A percentile compares a stretch with the other conserved stretches of the same genome.
Evolutionary conservation across 1,139 yeast genomes (phyloP).

Genomic region (Insectozyma bohioensis): DNA sequence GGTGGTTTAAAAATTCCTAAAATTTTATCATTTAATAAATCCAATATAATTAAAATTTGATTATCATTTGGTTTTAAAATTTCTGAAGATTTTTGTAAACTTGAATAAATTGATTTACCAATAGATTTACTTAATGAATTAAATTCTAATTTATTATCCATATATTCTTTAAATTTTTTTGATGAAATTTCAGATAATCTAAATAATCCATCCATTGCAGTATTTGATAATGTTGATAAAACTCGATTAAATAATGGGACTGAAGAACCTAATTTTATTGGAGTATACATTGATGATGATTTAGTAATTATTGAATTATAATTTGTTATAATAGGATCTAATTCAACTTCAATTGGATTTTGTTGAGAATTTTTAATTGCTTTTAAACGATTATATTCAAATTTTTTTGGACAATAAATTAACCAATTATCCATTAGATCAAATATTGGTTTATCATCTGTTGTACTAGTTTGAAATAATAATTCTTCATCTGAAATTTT

Average conservation of each 20-base stretch:
- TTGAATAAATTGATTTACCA: conserved; percentile 31
- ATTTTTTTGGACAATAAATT: conserved; percentile 45
- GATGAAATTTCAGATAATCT: conserved; percentile 51
- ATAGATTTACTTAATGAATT: conserved; percentile 34
- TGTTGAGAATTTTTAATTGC: conserved; percentile 17
- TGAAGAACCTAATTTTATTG: conserved; percentile 46
- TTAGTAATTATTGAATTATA: neutral
- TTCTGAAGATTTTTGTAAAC: conserved; percentile 29
- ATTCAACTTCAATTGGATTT: conserved; percentile 6
- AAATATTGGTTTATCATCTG: conserved; percentile 37
- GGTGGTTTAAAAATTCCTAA: conserved; percentile 59
- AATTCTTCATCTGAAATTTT: conserved; percentile 21
- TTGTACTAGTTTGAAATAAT: conserved; percentile 34
- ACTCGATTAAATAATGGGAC: conserved; percentile 48
- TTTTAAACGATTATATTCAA: conserved; percentile 33
- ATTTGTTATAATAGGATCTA: conserved; percentile 16
- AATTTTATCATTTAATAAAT: conserved; percentile 42
- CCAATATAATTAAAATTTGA: conserved; percentile 44
- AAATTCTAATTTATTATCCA: conserved; percentile 21
- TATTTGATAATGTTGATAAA: conserved; percentile 47
- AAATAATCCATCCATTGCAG: conserved; percentile 55
- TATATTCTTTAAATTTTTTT: conserved; percentile 39
- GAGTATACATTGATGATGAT: conserved; percentile 28
- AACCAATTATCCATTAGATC: conserved; percentile 54
- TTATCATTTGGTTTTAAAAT: conserved; percentile 28